Percentiles rank a stretch among this genome's conserved stretches.
Conservation (phyloP, 2,329 filamentous ascomycete species). For the Xenoacremonium recifei region DNA sequence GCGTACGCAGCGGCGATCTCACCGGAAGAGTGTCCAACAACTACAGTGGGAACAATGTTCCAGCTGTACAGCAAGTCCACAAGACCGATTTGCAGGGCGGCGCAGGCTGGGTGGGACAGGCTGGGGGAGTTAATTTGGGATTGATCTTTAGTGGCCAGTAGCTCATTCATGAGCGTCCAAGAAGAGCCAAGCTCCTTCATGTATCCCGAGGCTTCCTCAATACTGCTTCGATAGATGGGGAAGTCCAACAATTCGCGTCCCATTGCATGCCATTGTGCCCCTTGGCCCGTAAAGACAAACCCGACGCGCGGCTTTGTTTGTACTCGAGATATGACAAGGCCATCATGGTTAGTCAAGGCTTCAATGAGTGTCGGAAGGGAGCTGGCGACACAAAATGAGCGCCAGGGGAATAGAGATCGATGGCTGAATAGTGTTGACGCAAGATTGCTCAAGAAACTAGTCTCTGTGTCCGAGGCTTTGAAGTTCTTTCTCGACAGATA, state of each 20-base stretch:
- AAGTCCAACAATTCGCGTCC: conserved; percentile 8
- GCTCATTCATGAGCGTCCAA: conserved; percentile 17
- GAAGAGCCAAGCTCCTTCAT: background rate
- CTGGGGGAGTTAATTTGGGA: conserved; percentile 35
- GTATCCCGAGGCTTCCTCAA: background rate
- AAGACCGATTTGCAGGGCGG: conserved; percentile 51
- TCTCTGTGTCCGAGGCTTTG: no score
- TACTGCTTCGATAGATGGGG: background rate
- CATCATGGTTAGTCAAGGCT: no score
- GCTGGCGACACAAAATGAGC: no score
- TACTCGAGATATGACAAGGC: no score
- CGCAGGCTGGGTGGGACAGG: conserved; percentile 51
- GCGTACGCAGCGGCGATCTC: conserved; percentile 42
- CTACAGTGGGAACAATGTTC: conserved; percentile 27
- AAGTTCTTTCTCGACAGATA: no score
- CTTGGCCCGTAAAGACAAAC: conserved; percentile 16
- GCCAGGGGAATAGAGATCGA: no score
- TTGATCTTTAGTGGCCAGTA: conserved; percentile 16
- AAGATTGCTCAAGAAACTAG: no score
- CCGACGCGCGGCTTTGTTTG: no score
- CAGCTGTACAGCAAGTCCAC: conserved; percentile 33
- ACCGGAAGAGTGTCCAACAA: conserved; percentile 39
- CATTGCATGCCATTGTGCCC: conserved; percentile 13
- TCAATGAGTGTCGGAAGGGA: no score
- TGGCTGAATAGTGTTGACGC: no score